Evolutionary conservation across 139 green algal genomes (phyloP).

Genomic region (Desmodesmus armatus): DNA sequence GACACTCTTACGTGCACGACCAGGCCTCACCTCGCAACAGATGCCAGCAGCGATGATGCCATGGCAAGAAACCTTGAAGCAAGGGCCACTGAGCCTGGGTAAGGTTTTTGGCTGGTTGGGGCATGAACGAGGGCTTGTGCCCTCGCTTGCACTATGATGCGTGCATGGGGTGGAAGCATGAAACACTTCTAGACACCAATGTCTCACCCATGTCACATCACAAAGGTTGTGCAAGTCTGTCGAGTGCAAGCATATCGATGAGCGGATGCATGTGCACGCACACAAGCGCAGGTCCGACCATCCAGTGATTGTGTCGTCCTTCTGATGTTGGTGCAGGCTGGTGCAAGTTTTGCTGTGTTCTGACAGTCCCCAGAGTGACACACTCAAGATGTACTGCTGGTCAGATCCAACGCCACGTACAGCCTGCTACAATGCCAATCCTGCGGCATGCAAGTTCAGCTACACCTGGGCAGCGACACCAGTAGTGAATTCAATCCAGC

Average conservation of each 20-base stretch:
- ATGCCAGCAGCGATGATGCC: constrained; percentile 40
- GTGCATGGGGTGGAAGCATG: not conserved
- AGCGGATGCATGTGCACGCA: not conserved
- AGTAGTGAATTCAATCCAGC: not conserved
- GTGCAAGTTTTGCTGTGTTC: constrained; percentile 45
- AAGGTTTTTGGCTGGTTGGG: not conserved
- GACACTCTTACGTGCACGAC: constrained; percentile 42
- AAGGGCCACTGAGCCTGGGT: no score
- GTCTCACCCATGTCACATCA: no score
- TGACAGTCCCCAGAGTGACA: not conserved
- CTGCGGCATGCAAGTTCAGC: not conserved
- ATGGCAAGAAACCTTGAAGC: not conserved
- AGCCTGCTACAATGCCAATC: constrained; percentile 7
- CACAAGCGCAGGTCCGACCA: not conserved
- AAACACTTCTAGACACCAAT: no score
- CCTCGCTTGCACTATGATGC: not conserved
- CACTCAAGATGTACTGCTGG: constrained; percentile 40
- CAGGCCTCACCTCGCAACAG: not conserved
- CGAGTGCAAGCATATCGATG: not conserved
- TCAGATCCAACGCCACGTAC: constrained; percentile 12
- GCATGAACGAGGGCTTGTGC: no score
- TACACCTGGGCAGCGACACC: constrained; percentile 4
- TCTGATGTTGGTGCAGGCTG: not conserved
- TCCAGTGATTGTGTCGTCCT: not conserved
- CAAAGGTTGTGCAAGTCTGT: not conserved